phyloP scores from a whole-genome alignment of 306 rosid genomes.

The Calophaca sinica region DNA sequence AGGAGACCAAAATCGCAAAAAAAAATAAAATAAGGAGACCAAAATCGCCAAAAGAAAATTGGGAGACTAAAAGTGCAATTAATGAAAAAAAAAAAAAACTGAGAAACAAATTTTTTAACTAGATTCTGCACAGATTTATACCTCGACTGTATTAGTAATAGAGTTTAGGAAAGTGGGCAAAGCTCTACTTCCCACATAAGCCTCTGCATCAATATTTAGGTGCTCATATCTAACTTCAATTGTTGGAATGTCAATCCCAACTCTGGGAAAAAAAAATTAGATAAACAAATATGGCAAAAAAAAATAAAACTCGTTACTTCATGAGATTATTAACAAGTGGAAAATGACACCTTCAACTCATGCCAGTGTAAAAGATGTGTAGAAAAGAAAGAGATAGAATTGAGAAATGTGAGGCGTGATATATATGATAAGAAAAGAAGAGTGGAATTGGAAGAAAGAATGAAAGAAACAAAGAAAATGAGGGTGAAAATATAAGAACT shows the following conservation, averaged over 20 bases:
- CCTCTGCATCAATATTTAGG: slow-evolving; percentile 67
- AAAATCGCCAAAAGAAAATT: too few species aligned
- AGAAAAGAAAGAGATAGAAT: not conserved
- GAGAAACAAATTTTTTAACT: slow-evolving; percentile 7
- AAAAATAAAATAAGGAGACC: too few species aligned
- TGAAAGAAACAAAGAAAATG: not conserved
- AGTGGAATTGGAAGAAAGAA: too few species aligned
- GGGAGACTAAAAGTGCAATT: too few species aligned
- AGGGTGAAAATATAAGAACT: not conserved
- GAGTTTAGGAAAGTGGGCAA: slow-evolving; percentile 65
- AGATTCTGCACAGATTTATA: slow-evolving; percentile 13
- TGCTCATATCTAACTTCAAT: slow-evolving; percentile 79
- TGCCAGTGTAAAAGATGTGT: too few species aligned
- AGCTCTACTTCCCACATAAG: slow-evolving; percentile 72
- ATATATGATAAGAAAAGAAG: too few species aligned
- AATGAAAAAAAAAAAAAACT: too few species aligned
- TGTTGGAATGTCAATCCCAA: slow-evolving; percentile 70
- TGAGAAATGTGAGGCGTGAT: not conserved
- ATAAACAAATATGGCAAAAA: not conserved
- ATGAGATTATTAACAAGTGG: not conserved
- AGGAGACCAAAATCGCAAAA: too few species aligned
- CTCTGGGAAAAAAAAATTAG: slow-evolving; percentile 48
- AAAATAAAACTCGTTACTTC: not conserved
- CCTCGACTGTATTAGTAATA: slow-evolving; percentile 51
- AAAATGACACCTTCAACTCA: too few species aligned